phyloP scores from a whole-genome alignment of 208 protist species.

The Leishmania major region DNA sequence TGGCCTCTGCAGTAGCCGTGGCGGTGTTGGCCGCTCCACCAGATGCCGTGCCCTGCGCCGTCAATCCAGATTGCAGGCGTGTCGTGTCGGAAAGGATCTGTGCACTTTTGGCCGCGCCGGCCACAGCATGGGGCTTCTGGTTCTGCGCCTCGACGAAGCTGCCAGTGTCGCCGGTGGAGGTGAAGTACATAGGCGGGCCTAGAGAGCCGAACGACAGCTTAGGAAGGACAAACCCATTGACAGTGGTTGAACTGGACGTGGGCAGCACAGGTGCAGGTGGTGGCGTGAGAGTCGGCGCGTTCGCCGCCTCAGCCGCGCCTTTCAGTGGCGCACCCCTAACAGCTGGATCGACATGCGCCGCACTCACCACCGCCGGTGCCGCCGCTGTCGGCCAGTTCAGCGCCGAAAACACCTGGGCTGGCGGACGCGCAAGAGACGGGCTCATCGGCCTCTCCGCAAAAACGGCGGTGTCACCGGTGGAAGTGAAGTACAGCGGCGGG shows the following conservation, averaged over 20 bases:
- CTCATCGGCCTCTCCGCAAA: constrained; percentile 26
- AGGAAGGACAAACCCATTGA: constrained; percentile 33
- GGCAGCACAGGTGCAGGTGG: constrained; percentile 1
- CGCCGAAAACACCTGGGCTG: neutral
- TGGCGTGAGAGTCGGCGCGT: constrained; percentile 1
- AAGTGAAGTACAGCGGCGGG: constrained; percentile 66
- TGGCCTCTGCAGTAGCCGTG: neutral
- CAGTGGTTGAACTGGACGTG: constrained; percentile 11
- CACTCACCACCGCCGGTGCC: neutral
- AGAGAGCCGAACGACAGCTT: constrained; percentile 46
- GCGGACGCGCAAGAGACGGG: neutral
- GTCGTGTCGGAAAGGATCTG: neutral
- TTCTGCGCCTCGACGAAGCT: constrained; percentile 36
- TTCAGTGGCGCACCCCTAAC: neutral
- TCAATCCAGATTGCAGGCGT: neutral
- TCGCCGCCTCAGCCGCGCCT: neutral
- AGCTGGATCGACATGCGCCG: neutral
- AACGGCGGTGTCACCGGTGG: constrained; percentile 57
- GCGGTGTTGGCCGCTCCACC: neutral
- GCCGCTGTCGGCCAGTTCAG: neutral
- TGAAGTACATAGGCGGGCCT: constrained; percentile 65
- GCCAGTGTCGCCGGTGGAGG: constrained; percentile 66
- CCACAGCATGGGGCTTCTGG: constrained; percentile 1
- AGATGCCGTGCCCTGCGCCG: neutral
- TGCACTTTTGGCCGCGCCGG: neutral